Evolutionary conservation across 2,329 filamentous ascomycete species (phyloP), one percentile per base, ranked within the genome.

Genomic region (Pseudogymnoascus sp.): DNA sequence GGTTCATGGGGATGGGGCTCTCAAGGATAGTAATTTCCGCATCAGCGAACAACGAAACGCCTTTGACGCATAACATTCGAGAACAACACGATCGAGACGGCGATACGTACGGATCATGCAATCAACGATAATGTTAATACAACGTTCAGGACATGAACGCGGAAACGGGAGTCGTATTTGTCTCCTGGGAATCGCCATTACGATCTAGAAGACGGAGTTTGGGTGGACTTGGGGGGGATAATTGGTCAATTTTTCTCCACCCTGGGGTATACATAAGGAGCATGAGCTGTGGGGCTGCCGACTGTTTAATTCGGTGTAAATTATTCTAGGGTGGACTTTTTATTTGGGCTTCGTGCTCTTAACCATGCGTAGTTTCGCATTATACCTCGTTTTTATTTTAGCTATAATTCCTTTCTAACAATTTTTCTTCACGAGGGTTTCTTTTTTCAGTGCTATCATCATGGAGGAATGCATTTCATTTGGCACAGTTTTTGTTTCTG

Each of bases 1-100:
- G 45, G 62, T 10, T 69, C 64, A 16, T 74, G 72, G 72, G 68
- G 67, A 21, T 72, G 71, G 69, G 69, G 69, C 19, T 62, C 61
- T 38, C 63, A 64, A 52, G 61, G 63, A 62, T 63, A 41, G 55
- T 31, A 41, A 62, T 31, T 19, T 26, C 38, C 58, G 33, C 38
- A 60, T 38, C 38, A 60, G 21, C 11, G 33, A 39, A 38, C 38
- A 60, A 60, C 29, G 31, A 38, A 60, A 60, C 58, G 58, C 38
- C 38, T 39, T 60, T 41, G 49, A 33, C 49, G 49, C 49, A 55
- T 55, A 55, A 55, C 49, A 33, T 55, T 55, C n/a, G 49, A 33
- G 49, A 33, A 55, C 2, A 55, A 55, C 49, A 55, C 49, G 49
- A 55, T 55, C 49, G 49, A 33, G 26, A 55, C 49, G 49, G 49